Base-by-base conservation (phyloP, 257 asterid species). In the Anisodus tanguticus region DNA sequence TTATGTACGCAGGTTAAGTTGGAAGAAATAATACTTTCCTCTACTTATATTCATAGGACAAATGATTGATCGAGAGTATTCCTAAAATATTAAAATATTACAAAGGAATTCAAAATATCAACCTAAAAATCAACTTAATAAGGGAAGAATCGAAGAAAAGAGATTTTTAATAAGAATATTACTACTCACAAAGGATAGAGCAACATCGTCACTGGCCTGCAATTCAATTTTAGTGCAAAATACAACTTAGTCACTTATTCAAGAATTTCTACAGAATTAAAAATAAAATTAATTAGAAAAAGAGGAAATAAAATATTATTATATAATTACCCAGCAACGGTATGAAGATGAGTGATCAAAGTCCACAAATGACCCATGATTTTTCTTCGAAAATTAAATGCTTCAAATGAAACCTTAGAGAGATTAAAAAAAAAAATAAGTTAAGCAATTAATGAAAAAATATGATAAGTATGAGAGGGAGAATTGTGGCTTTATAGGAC, bases 141-240 rank as follows among this genome's bases (percentile, higher is more conserved):
- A 8, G 7, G 37, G 1, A 53, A 15, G 15, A 8, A 35, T 1
- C 4, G 6, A 6, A 15, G 22, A 37, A 8, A 0, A 22, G 22
- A 12, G 19, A 74, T 26, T 6, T 19, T 19, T 22, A 3, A 12
- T 3, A 49, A 76, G 19, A 22, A 58, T 59, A 37, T 47, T 53
- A 49, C 41, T 19, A 69, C 91, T 85, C 83, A 90, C 92, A 90
- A 41, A 31, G 92, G 92, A 63, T 88, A 90, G 9, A 90, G 88
- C 82, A 90, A 54, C 91, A 86, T 90, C 62, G 82, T 39, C 31
- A 74, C 45, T 0, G 92, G 92, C 87, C 92, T 90, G 89, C 88
- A 78, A 16, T 57, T 85, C 88, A 78, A 16, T 57, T 85, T 39
- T 35, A 69, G n/a, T 37, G 8, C 9, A n/a, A n/a, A 69, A 53